Conservation (phyloP, 1,284 basidiomycete genomes). For the Malassezia nana region DNA sequence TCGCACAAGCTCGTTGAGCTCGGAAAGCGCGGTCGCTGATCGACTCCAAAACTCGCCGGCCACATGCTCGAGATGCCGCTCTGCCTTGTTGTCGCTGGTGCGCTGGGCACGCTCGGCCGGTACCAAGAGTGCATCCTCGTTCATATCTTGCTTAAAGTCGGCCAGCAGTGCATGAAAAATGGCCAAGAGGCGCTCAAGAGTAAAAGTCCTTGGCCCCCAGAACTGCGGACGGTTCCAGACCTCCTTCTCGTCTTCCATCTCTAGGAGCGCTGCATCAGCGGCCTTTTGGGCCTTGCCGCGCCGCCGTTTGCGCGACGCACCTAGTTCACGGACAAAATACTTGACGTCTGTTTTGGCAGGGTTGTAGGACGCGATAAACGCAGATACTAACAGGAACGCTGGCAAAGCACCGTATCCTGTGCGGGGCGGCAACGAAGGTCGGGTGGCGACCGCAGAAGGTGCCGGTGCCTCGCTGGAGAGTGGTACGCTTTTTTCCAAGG, state of each 20-base stretch:
- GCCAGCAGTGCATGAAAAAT: slow-evolving; percentile 72
- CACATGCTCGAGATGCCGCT: slow-evolving; percentile 13
- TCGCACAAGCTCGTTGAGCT: slow-evolving; percentile 15
- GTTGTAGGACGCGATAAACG: slow-evolving; percentile 77
- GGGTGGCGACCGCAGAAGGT: neutral
- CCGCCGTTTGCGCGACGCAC: slow-evolving; percentile 20
- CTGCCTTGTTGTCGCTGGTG: neutral
- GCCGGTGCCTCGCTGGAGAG: neutral
- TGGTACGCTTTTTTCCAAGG: slow-evolving; percentile 2
- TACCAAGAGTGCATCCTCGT: slow-evolving; percentile 14
- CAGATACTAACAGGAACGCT: slow-evolving; percentile 68
- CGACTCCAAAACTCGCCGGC: slow-evolving; percentile 20
- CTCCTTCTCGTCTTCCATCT: slow-evolving; percentile 49
- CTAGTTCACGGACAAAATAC: slow-evolving; percentile 36
- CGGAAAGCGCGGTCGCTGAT: slow-evolving; percentile 6
- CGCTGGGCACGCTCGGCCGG: slow-evolving; percentile 13
- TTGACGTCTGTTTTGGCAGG: slow-evolving; percentile 65
- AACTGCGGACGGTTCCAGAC: slow-evolving; percentile 61
- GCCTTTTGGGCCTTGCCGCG: slow-evolving; percentile 8
- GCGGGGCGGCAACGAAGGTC: slow-evolving; percentile 1
- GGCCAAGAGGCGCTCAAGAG: slow-evolving; percentile 69
- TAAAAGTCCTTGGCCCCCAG: slow-evolving; percentile 68
- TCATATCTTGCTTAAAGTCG: slow-evolving; percentile 51
- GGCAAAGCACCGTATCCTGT: slow-evolving; percentile 21
- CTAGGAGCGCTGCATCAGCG: slow-evolving; percentile 20